These are phyloP conservation scores for Syncephalastrum contaminatum DNA, from an alignment of 371 early-diverging fungal genomes.

Conservation along the genomic window DNA sequence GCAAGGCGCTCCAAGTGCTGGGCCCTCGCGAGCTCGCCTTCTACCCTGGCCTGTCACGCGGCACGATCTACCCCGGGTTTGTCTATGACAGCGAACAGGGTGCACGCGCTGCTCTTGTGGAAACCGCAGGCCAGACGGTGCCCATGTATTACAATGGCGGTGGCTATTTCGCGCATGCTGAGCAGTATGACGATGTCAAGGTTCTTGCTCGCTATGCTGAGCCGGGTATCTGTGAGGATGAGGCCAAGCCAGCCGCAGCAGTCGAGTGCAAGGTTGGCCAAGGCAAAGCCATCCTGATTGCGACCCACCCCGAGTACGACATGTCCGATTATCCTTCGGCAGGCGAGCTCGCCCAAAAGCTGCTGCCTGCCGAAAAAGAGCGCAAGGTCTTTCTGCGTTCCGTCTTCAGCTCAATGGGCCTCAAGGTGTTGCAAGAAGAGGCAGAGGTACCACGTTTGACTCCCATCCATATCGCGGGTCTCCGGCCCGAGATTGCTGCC, in stretches of 20 bases:
- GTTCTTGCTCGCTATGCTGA: conserved; percentile 65
- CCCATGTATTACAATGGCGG: conserved; percentile 80
- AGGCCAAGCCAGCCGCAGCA: conserved; percentile 40
- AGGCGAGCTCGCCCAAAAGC: conserved; percentile 1
- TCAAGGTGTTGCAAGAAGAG: conserved; percentile 38
- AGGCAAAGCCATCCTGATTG: conserved; percentile 68
- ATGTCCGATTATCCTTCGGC: conserved; percentile 30
- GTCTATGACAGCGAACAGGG: conserved; percentile 79
- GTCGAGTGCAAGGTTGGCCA: conserved; percentile 59
- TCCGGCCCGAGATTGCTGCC: conserved; percentile 27
- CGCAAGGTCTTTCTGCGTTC: conserved; percentile 51
- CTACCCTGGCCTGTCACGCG: conserved; percentile 70
- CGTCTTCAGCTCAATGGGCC: conserved; percentile 52
- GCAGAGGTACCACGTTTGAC: conserved; percentile 39
- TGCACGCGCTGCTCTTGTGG: conserved; percentile 59
- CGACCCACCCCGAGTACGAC: conserved; percentile 77
- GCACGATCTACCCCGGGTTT: conserved; percentile 78
- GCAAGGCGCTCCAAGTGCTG: conserved; percentile 59
- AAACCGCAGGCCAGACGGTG: conserved; percentile 16
- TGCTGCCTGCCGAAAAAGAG: conserved; percentile 15
- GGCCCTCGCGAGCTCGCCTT: conserved; percentile 77
- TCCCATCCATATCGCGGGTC: conserved; percentile 55
- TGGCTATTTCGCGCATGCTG: conserved; percentile 68
- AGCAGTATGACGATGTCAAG: conserved; percentile 34
- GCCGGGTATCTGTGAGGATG: conserved; percentile 25